phyloP scores from a whole-genome alignment of 2,329 filamentous ascomycete genomes.

The Aspergillus nomiae region DNA sequence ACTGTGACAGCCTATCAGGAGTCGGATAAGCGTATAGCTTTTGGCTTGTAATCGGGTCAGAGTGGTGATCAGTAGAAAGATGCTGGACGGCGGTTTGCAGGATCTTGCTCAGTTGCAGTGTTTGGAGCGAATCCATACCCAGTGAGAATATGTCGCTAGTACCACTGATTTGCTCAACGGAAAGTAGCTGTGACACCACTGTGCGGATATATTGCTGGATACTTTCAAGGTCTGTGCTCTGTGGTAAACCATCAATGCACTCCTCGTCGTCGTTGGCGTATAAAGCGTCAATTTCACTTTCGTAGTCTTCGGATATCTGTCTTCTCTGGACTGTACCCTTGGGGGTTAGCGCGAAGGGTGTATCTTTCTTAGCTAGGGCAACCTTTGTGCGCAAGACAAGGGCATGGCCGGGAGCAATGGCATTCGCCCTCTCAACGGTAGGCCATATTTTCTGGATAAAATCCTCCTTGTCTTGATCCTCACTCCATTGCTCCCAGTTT shows the following conservation, averaged over 20 bases:
- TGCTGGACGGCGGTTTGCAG: constrained; percentile 2
- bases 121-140: constrained; percentile 19
- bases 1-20: background rate
- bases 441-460: constrained; percentile 49
- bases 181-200: background rate
- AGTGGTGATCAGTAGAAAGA: too few relatives aligned
- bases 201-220: background rate
- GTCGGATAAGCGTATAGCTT: too few relatives aligned
- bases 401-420: constrained; percentile 39
- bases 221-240: too few relatives aligned
- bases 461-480: constrained; percentile 6
- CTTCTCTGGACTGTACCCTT: constrained; percentile 39
- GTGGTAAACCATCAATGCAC: too few relatives aligned
- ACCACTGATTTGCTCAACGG: background rate
- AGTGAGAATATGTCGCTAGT: constrained; percentile 10
- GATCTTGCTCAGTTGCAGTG: background rate
- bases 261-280: background rate
- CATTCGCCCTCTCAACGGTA: constrained; percentile 46
- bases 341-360: constrained; percentile 47
- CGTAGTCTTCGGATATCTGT: constrained; percentile 12
- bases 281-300: constrained; percentile 13
- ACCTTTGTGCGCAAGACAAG: constrained; percentile 46
- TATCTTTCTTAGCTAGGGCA: constrained; percentile 40
- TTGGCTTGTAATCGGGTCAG: too few relatives aligned
- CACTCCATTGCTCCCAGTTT: constrained; percentile 11